phyloP scores from a whole-genome alignment of 495 filamentous ascomycete genomes.

The Podospora comata region DNA sequence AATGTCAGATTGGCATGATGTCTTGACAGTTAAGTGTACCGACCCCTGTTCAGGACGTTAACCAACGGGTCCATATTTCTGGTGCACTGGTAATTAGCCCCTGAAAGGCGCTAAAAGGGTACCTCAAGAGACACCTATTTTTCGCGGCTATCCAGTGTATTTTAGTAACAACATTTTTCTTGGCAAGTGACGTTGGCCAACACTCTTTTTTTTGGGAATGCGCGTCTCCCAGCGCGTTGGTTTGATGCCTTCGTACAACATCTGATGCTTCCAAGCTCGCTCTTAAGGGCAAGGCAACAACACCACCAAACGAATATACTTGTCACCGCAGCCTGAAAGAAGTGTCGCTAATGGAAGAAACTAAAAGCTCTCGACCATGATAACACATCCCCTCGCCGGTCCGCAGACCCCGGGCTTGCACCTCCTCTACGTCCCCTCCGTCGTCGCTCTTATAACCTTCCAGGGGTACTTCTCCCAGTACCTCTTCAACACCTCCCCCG shows the following conservation, averaged over 20 bases:
- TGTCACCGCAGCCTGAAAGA: background rate
- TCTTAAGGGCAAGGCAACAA: background rate
- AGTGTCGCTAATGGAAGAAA: constrained; percentile 18
- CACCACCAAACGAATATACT: background rate
- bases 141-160: background rate
- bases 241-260: background rate
- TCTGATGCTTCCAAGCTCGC: background rate
- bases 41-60: background rate
- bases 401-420: constrained; percentile 35
- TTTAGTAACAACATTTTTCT: background rate
- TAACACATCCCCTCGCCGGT: constrained; percentile 28
- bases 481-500: constrained; percentile 59
- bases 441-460: constrained; percentile 66
- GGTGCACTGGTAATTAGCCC: background rate
- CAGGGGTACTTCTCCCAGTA: constrained; percentile 81
- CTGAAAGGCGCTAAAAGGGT: background rate
- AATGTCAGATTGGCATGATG: background rate
- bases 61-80: background rate
- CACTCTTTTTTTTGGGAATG: background rate
- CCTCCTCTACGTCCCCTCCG: constrained; percentile 62
- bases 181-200: background rate
- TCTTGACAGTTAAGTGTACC: background rate
- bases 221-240: background rate
- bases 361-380: constrained; percentile 12
- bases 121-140: background rate